Percentiles rank a stretch among this genome's conserved stretches.
phyloP scores from a whole-genome alignment of 306 rosid genomes.

The Cucurbita maxima region DNA sequence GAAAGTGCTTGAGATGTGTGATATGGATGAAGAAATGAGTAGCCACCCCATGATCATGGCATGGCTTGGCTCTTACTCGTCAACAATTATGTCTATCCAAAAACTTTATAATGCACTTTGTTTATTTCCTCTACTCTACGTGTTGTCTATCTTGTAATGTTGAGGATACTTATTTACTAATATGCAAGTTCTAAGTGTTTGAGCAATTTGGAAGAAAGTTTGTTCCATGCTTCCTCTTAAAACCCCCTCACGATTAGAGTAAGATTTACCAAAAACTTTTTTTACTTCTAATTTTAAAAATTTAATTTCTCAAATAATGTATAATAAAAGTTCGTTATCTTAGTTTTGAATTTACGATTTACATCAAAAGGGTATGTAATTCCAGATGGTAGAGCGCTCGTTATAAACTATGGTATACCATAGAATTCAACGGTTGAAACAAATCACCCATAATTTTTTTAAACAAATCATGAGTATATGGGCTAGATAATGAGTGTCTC shows the following conservation, averaged over 20 bases:
- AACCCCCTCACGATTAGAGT: too few relatives aligned
- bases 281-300: too few relatives aligned
- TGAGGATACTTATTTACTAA: neutral
- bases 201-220: neutral
- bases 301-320: too few relatives aligned
- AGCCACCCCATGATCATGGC: neutral
- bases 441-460: too few relatives aligned
- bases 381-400: slow-evolving; percentile 99
- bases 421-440: too few relatives aligned
- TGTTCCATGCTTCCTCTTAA: too few relatives aligned
- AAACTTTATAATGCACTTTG: neutral
- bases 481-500: too few relatives aligned
- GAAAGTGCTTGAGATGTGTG: slow-evolving; percentile 9
- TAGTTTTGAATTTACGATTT: too few relatives aligned
- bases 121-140: neutral
- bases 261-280: too few relatives aligned
- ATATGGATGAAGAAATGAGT: slow-evolving; percentile 8
- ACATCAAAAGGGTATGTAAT: slow-evolving; percentile 58
- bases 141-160: neutral
- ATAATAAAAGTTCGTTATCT: too few relatives aligned
- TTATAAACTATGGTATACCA: too few relatives aligned
- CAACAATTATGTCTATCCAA: neutral
- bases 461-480: too few relatives aligned
- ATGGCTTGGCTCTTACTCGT: neutral
- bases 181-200: neutral